Base-by-base conservation (phyloP, 148 eudicot genomes). In the Vaccinium myrtillus region DNA sequence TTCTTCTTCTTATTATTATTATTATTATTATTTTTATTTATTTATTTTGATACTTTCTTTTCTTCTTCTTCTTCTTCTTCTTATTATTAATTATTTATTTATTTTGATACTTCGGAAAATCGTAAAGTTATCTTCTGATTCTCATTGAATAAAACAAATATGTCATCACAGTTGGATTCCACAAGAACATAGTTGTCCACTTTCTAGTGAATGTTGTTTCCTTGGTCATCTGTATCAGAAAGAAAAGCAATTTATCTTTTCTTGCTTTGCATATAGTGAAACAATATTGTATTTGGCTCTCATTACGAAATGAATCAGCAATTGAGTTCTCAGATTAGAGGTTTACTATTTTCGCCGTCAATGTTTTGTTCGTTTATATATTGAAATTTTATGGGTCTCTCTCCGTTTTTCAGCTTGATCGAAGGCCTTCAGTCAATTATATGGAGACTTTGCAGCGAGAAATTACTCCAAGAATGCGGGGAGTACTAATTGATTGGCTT, bases 401-500 rank as follows among this genome's bases (percentile, higher is more conserved):
- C 53, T 70, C 59, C 58, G 54, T 77, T 83, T 76, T 70, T 83
- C 95, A 95, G 98, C 93, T 95, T 84, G 91, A 89, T 84, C 87
- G 91, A 78, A 89, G 93, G 87, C 92, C 91, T 79, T 85, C 81
- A 55, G 86, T 53, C 83, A 89, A 91, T 89, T 94, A 95, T 59
- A 95, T 94, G 98, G 94, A 94, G 63, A 90, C 81, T 75, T 81
- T 92, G 92, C 98, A 95, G 80, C 89, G 82, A 76, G 98, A 94
- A 83, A 88, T 94, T 59, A 90, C 92, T 82, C 87, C 89, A 67
- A 85, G 89, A 89, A 95, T 95, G 98, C 91, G 98, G 25, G 94
- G 92, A 49, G 90, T 95, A 82, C 88, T 95, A 15, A 90, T 95
- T 84, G 98, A 95, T 86, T 95, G 98, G 98, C 96, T 95, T 81